Base-by-base conservation (phyloP, 495 filamentous ascomycete species). In the Glonium stellatum region DNA sequence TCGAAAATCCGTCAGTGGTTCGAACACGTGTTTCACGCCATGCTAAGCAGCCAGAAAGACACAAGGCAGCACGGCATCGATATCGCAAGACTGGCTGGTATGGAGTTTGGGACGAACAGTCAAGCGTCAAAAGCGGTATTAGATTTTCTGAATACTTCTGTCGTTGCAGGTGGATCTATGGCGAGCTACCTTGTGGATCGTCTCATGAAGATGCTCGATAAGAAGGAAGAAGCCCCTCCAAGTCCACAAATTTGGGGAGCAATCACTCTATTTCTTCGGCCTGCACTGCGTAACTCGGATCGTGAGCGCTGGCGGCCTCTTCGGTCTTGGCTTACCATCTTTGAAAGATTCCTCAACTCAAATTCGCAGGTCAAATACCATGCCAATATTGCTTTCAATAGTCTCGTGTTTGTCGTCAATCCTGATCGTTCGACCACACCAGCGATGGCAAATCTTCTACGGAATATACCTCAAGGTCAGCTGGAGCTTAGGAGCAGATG, bases 221-320 rank as follows among this genome's bases (percentile, higher is more conserved):
- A 83, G 42, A 81, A 84, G 46, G 79, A 85, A n/a, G 82, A 82
- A 10, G 77, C 78, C 22, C 69, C 77, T 0, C 79, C 83, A 58
- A 89, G 93, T n/a, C 90, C 93, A 5, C 85, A 89, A 55, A 87
- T 97, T 34, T 98, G 92, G 92, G 88, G 85, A 51, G 79, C 88
- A 21, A 77, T 93, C 4, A 78, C 92, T 9, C 78, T 96, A 3
- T 81, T 96, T 21, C 77, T 95, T 34, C 82, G 87, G 48, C 79
- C 77, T 54, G 82, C 81, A 58, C 74, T 73, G 39, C 80, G 75
- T 47, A 77, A 81, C 12, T 15, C 12, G 6, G 31, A 55, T 22
- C 67, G 91, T 15, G 82, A 89, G 34, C 76, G 80, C 59, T 97
- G 89, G 90, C 79, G 85, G 54, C 82, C 82, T 67, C 82, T 88